phyloP scores from a whole-genome alignment of 495 filamentous ascomycete genomes.

The Penicillium psychrofluorescens region DNA sequence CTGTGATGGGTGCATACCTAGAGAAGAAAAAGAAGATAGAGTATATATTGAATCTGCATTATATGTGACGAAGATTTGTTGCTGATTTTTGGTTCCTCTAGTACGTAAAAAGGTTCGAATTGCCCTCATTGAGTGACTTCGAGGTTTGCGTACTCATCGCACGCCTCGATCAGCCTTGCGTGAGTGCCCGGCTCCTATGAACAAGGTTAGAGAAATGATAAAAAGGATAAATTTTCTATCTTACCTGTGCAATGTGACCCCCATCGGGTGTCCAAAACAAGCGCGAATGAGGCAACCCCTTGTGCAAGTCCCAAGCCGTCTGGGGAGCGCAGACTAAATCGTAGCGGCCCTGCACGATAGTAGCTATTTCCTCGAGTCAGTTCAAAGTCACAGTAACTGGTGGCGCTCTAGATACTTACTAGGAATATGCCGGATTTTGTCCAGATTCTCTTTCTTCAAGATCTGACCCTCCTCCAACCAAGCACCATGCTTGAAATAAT shows the following conservation, averaged over 20 bases:
- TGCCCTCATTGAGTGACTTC: not conserved
- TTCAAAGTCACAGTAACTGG: not conserved
- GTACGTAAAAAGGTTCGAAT: no score
- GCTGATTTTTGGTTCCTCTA: no score
- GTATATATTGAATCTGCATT: no score
- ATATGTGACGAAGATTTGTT: no score
- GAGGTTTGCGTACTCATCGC: conserved; percentile 10
- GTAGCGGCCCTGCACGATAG: conserved; percentile 38
- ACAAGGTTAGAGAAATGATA: not conserved
- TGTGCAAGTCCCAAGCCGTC: conserved; percentile 34
- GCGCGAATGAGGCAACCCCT: conserved; percentile 25
- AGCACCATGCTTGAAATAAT: conserved; percentile 31
- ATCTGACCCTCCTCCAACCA: conserved; percentile 33
- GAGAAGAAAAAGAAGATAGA: no score
- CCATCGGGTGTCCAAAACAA: conserved; percentile 26
- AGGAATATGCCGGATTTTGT: conserved; percentile 33
- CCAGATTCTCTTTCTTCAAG: conserved; percentile 20
- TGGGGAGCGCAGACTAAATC: conserved; percentile 35
- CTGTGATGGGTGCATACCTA: no score
- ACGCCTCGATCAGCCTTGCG: conserved; percentile 8
- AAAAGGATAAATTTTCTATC: not conserved
- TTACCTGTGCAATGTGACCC: conserved; percentile 23
- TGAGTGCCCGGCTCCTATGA: conserved; percentile 11
- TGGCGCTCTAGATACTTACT: conserved; percentile 7
- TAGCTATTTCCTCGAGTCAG: not conserved